Evolutionary conservation across 345 rosid genomes (phyloP).

Genomic region (Cardamine resedifolia): DNA sequence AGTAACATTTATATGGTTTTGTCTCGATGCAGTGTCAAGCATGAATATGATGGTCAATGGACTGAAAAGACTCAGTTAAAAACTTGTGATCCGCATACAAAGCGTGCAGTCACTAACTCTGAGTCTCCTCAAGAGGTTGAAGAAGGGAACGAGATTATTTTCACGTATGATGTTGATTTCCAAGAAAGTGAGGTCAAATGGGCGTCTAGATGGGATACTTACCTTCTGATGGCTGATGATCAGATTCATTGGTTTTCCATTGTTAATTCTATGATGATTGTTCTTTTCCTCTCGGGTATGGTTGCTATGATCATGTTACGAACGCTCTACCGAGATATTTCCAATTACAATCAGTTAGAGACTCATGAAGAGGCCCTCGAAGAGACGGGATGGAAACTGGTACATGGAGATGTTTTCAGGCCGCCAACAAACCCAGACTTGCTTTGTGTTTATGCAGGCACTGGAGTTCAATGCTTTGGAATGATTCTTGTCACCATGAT

Average conservation of each 20-base stretch:
- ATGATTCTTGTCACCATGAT: background rate
- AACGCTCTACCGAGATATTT: conserved; percentile 85
- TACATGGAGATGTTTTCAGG: conserved; percentile 93
- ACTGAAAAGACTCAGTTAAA: conserved; percentile 61
- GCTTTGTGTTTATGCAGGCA: too few relatives aligned
- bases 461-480: too few relatives aligned
- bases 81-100: conserved; percentile 86
- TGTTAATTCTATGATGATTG: conserved; percentile 90
- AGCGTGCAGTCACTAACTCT: conserved; percentile 70
- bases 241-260: conserved; percentile 97
- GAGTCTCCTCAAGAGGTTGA: conserved; percentile 85
- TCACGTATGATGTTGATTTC: conserved; percentile 87
- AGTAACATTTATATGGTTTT: conserved; percentile 14
- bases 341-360: conserved; percentile 92
- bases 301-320: conserved; percentile 97
- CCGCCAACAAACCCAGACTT: conserved; percentile 64
- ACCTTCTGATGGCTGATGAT: conserved; percentile 90
- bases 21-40: conserved; percentile 60
- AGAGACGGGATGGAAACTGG: conserved; percentile 95
- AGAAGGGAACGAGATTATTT: conserved; percentile 66
- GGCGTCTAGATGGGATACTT: conserved; percentile 97
- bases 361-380: conserved; percentile 93
- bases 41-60: conserved; percentile 79
- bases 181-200: conserved; percentile 91
- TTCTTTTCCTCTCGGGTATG: conserved; percentile 96